These are phyloP conservation scores for Ustilago bromivora DNA, from an alignment of 1,284 basidiomycete species.

Conservation along the genomic window DNA sequence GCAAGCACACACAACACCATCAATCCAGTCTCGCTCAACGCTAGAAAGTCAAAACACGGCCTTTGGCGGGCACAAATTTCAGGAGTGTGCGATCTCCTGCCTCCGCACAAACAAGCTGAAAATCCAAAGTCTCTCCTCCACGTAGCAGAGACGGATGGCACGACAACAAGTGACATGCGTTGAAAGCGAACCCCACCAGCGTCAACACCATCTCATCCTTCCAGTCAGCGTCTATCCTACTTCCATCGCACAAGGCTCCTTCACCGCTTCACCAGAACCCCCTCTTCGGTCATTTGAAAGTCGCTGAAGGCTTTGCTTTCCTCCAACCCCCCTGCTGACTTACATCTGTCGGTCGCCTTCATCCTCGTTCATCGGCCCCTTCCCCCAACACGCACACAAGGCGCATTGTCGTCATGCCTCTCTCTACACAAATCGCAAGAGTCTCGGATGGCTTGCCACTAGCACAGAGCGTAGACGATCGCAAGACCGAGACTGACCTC, in stretches of 20 bases:
- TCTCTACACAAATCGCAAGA: constrained; percentile 66
- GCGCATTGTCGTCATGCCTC: constrained; percentile 53
- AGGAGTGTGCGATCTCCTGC: background rate
- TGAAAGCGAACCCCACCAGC: background rate
- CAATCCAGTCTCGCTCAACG: background rate
- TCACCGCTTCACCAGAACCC: too few relatives aligned
- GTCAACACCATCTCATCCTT: background rate
- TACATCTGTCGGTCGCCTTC: too few relatives aligned
- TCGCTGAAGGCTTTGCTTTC: too few relatives aligned
- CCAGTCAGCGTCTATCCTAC: background rate
- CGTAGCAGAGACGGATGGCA: constrained; percentile 1
- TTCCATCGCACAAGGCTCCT: background rate
- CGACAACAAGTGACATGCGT: background rate
- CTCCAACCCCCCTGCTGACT: too few relatives aligned
- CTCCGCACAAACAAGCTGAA: background rate
- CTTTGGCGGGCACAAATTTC: background rate
- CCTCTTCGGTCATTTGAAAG: too few relatives aligned
- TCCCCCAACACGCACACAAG: too few relatives aligned
- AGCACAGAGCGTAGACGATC: constrained; percentile 68
- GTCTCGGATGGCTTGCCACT: constrained; percentile 63
- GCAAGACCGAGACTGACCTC: constrained; percentile 87
- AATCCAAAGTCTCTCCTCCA: background rate
- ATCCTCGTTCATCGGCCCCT: too few relatives aligned
- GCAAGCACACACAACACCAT: too few relatives aligned
- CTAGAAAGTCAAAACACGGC: background rate